phyloP scores from a whole-genome alignment of 129 eudicot genomes.

The Tagetes patula region DNA sequence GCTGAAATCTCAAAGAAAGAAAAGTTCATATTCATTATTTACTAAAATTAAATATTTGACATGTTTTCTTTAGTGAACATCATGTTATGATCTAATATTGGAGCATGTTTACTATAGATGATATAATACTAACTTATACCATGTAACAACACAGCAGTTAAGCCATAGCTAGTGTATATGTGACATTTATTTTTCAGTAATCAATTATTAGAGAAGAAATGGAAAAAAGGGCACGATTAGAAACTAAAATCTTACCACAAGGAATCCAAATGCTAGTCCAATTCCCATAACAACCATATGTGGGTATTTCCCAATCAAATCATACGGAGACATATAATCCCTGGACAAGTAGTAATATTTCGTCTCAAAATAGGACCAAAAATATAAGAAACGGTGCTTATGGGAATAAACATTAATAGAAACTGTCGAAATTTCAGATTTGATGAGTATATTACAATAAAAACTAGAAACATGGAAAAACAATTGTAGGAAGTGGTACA shows the following conservation, averaged over 20 bases:
- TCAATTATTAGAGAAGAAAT: slow-evolving; percentile 2
- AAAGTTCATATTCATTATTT: background rate
- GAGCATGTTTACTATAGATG: background rate
- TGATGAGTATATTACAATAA: background rate
- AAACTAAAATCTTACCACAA: slow-evolving; percentile 67
- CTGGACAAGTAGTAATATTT: slow-evolving; percentile 40
- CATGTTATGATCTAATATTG: slow-evolving; percentile 7
- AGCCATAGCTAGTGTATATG: background rate
- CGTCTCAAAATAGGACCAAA: background rate
- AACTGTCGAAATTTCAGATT: background rate
- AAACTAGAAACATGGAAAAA: slow-evolving; percentile 11
- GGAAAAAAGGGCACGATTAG: background rate
- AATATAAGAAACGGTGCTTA: background rate
- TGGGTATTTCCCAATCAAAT: slow-evolving; percentile 74
- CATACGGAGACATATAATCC: slow-evolving; percentile 82
- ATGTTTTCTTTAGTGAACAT: slow-evolving; percentile 1
- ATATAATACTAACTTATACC: slow-evolving; percentile 8
- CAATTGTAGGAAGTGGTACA: slow-evolving; percentile 13
- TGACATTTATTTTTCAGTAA: background rate
- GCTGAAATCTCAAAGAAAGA: slow-evolving; percentile 5
- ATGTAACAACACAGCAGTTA: background rate
- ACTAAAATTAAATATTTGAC: background rate
- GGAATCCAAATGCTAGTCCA: slow-evolving; percentile 95
- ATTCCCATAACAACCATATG: slow-evolving; percentile 78
- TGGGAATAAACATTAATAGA: slow-evolving; percentile 4